Conservation (phyloP, 2,329 filamentous ascomycete species). For the Fusarium ambrosium region DNA sequence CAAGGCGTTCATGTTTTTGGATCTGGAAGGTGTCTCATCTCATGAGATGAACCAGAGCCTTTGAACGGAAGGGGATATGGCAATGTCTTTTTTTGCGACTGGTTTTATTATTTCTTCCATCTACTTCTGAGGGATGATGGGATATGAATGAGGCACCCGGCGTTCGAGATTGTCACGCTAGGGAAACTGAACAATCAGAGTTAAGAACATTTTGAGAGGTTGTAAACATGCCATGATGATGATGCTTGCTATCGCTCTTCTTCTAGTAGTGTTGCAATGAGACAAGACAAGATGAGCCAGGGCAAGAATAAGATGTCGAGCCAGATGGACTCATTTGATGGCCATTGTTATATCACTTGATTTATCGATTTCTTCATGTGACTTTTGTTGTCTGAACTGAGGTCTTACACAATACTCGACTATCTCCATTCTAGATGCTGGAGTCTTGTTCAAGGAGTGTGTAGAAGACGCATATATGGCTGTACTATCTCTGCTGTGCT, state of each 20-base stretch:
- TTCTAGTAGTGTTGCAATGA: slow-evolving; percentile 16
- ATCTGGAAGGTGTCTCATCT: slow-evolving; percentile 6
- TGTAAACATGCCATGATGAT: slow-evolving; percentile 18
- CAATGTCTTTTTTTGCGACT: background rate
- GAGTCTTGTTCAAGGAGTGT: background rate
- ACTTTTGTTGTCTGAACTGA: background rate
- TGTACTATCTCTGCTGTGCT: background rate
- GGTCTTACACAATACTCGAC: background rate
- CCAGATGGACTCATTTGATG: background rate
- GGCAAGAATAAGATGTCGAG: background rate
- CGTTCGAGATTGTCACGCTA: background rate
- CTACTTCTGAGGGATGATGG: slow-evolving; percentile 9
- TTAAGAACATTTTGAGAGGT: slow-evolving; percentile 16
- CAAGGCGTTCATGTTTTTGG: slow-evolving; percentile 33
- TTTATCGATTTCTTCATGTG: background rate
- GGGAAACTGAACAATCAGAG: slow-evolving; percentile 15
- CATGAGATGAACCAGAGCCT: background rate
- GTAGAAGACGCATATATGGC: background rate
- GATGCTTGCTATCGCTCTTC: slow-evolving; percentile 3
- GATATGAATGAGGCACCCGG: slow-evolving; percentile 8
- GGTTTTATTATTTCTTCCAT: slow-evolving; percentile 8
- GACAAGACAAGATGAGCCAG: slow-evolving; percentile 11
- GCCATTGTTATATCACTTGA: background rate
- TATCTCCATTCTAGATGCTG: no score
- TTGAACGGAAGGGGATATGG: background rate